These are phyloP conservation scores for Aspergillus sp. DNA, from an alignment of 2,329 filamentous ascomycete species.

Conservation along the genomic window DNA sequence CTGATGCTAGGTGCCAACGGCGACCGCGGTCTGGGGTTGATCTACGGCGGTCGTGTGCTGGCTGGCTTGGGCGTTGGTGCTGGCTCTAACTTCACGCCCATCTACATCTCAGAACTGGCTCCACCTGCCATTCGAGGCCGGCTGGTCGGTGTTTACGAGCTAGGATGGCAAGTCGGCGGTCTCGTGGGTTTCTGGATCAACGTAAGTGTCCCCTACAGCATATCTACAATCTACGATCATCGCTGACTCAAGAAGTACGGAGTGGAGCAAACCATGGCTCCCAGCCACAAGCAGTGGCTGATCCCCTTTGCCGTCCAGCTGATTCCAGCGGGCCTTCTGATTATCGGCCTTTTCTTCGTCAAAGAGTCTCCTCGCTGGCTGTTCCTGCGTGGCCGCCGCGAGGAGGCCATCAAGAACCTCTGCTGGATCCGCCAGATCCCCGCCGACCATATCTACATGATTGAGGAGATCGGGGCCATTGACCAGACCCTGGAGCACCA, in stretches of 20 bases:
- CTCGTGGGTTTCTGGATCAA: conserved; percentile 56
- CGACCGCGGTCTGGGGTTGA: conserved; percentile 62
- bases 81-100: conserved; percentile 59
- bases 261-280: conserved; percentile 44
- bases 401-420: conserved; percentile 62
- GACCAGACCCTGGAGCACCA: conserved; percentile 70
- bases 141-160: conserved; percentile 60
- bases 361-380: conserved; percentile 70
- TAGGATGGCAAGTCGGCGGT: conserved; percentile 57
- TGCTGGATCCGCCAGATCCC: conserved; percentile 47
- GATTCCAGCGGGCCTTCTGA: conserved; percentile 45
- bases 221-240: background rate
- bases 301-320: conserved; percentile 47
- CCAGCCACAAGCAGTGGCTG: conserved; percentile 42
- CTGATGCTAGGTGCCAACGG: conserved; percentile 69
- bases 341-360: conserved; percentile 62
- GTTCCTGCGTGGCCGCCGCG: conserved; percentile 66
- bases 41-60: conserved; percentile 60
- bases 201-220: conserved; percentile 30
- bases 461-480: conserved; percentile 71
- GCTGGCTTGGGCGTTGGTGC: conserved; percentile 60
- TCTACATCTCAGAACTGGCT: conserved; percentile 61
- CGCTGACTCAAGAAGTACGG: conserved; percentile 49
- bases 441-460: conserved; percentile 59
- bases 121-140: conserved; percentile 61